Evolutionary conservation across 495 filamentous ascomycete species (phyloP).

Genomic region (Penicillium simplicissimum): DNA sequence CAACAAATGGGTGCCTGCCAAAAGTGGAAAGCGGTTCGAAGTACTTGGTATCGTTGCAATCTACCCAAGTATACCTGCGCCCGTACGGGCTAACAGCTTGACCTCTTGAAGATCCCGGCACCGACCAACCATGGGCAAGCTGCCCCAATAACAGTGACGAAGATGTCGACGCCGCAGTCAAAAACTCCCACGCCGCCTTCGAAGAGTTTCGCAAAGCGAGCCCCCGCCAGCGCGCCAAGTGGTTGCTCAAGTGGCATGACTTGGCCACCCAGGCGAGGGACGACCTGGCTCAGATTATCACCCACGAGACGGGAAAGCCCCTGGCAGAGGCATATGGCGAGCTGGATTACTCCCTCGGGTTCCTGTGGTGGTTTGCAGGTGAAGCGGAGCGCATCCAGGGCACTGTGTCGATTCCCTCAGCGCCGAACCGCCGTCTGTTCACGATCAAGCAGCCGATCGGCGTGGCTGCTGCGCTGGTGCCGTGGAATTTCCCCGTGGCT

Average conservation of each 20-base stretch:
- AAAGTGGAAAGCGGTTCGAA: constrained; percentile 65
- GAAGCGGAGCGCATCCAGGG: constrained; percentile 73
- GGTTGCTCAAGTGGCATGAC: constrained; percentile 60
- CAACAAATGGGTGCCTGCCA: constrained; percentile 62
- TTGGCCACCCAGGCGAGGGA: constrained; percentile 52
- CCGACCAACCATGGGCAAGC: constrained; percentile 61
- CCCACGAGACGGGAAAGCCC: constrained; percentile 66
- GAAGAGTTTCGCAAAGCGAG: constrained; percentile 59
- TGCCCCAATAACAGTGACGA: constrained; percentile 59
- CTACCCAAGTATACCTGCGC: not conserved
- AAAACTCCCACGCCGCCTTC: constrained; percentile 61
- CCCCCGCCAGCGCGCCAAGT: constrained; percentile 61
- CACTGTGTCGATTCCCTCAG: constrained; percentile 53
- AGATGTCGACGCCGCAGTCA: constrained; percentile 62
- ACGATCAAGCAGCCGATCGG: constrained; percentile 72
- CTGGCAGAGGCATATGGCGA: constrained; percentile 59
- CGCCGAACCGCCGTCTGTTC: constrained; percentile 63
- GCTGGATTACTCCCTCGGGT: constrained; percentile 59
- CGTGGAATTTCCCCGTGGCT: constrained; percentile 65
- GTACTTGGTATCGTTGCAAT: constrained; percentile 52
- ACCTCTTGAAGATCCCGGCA: constrained; percentile 58
- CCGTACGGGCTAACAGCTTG: constrained; percentile 10
- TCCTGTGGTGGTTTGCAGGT: constrained; percentile 65
- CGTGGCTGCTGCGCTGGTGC: constrained; percentile 63
- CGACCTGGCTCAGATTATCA: constrained; percentile 60